phyloP scores from a whole-genome alignment of 129 eudicot genomes.

The Flaveria ramosissima region DNA sequence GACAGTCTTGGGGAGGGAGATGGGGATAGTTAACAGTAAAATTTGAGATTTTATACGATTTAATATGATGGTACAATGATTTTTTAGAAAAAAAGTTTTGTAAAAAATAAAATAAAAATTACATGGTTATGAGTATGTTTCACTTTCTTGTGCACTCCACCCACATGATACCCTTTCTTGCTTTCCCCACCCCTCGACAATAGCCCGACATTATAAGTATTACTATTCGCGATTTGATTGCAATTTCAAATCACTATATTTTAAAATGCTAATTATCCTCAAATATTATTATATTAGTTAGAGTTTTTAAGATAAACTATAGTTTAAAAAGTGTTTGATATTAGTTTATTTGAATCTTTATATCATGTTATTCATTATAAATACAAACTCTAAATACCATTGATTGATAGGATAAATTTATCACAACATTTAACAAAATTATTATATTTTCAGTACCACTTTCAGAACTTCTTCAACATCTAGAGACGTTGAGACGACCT shows the following conservation, averaged over 20 bases:
- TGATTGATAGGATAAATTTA: no score
- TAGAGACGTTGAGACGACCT: no score
- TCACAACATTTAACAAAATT: no score
- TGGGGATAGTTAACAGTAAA: background rate
- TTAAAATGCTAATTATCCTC: background rate
- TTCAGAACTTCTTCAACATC: no score
- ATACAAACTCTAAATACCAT: no score
- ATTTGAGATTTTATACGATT: background rate
- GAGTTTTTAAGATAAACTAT: no score
- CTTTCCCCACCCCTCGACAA: conserved; percentile 33
- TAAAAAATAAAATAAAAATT: background rate
- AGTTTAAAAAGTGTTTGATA: no score
- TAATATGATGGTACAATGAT: background rate
- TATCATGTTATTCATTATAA: no score
- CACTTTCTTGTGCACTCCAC: conserved; percentile 34
- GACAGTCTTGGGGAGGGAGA: background rate
- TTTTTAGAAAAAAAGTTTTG: background rate
- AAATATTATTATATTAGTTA: no score
- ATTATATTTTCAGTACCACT: no score
- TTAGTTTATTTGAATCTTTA: no score
- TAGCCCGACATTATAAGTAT: conserved; percentile 31
- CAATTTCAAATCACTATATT: background rate
- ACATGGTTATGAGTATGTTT: conserved; percentile 33
- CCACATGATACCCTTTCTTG: conserved; percentile 35
- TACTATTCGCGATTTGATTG: conserved; percentile 8